Base-by-base conservation (phyloP, 2,329 filamentous ascomycete genomes). In the Cordyceps cicadae region DNA sequence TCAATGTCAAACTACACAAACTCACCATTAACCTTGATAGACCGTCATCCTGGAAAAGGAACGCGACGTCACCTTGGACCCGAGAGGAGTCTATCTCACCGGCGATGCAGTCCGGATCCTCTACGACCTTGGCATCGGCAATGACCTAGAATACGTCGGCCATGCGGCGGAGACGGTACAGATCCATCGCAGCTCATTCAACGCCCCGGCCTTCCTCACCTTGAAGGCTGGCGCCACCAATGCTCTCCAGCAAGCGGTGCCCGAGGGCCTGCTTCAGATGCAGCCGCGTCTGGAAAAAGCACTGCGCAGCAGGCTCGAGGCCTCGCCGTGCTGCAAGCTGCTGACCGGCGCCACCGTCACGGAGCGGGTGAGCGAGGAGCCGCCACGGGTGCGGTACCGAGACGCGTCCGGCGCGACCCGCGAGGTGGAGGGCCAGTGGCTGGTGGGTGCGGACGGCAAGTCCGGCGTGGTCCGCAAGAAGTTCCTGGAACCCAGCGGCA, bases 361-460 rank as follows among this genome's bases (percentile, higher is more conserved):
- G 8, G 49, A 64, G 15, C 39, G 46, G 8, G 63, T 66, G 37
- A 57, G 63, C 37, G 58, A 72, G 67, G 62, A 70, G 63, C 65
- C 71, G 71, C 39, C 70, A 64, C 61, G 69, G 67, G 17, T 62
- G 62, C 71, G 37, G 9, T 67, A 63, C 37, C 24, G 24, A 1
- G 56, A 63, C 17, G 39, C 41, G 21, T 29, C 41, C 6, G 58
- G 60, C n/a, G 24, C 34, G 6, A 26, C 50, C 15, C 53, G 56
- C 3, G 24, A 48, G 19, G 55, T 67, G 26, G 54, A 57, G 5
- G 53, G 43, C 12, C 54, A 60, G 29, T 67, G 64, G 51, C 67
- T 80, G 1, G 68, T 78, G 9, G 78, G 74, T 0, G 77, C 77
- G 0, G 78, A 81, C 66, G 78, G 78, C 0, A 81, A 81, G 65